Conservation (phyloP, 1,139 yeast species). For the Candida gigantensis region DNA sequence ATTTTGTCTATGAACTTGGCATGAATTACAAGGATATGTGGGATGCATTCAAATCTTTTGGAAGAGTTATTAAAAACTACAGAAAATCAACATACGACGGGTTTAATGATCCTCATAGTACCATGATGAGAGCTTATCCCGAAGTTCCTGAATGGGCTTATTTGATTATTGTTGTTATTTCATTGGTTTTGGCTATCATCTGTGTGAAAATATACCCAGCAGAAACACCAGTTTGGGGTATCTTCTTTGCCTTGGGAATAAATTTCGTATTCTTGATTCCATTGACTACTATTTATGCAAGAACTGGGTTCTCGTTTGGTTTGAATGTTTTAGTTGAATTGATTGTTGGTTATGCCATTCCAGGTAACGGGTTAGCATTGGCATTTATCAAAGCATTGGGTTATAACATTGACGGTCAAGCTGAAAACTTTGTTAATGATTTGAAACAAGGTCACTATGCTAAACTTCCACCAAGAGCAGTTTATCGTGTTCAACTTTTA, state of each 20-base stretch:
- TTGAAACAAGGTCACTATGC: constrained; percentile 65
- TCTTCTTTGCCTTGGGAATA: constrained; percentile 57
- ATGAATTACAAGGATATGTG: constrained; percentile 27
- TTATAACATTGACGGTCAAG: constrained; percentile 58
- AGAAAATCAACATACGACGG: constrained; percentile 19
- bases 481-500: constrained; percentile 57
- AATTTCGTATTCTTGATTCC: constrained; percentile 59
- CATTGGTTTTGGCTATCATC: constrained; percentile 51
- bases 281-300: constrained; percentile 45
- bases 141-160: constrained; percentile 71
- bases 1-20: constrained; percentile 48
- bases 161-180: constrained; percentile 42
- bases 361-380: constrained; percentile 61
- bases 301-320: constrained; percentile 53
- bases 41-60: constrained; percentile 15
- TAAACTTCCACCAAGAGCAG: constrained; percentile 57
- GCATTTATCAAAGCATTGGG: constrained; percentile 61
- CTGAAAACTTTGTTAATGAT: constrained; percentile 54
- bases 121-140: constrained; percentile 54
- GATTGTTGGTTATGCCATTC: constrained; percentile 61
- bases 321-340: constrained; percentile 61
- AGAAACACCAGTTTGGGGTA: constrained; percentile 57
- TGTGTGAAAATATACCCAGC: constrained; percentile 50
- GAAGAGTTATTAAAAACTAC: constrained; percentile 11
- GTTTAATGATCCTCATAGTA: constrained; percentile 53